phyloP scores from a whole-genome alignment of 2,329 filamentous ascomycete species.

The Fusarium lyarnte region DNA sequence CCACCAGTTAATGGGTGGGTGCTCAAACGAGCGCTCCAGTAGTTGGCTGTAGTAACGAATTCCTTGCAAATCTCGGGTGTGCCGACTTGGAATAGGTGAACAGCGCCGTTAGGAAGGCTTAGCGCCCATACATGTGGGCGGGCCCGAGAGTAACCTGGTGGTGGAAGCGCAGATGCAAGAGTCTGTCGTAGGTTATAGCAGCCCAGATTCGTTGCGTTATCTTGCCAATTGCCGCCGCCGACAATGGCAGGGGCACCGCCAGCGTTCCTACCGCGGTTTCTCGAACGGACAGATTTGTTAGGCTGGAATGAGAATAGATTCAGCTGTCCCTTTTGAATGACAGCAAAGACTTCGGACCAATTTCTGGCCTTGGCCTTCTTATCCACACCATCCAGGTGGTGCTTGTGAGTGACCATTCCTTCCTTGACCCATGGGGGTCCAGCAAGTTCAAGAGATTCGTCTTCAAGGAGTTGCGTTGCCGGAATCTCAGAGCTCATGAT shows the following conservation, averaged over 20 bases:
- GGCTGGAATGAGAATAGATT: slow-evolving; percentile 92
- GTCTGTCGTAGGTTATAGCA: slow-evolving; percentile 90
- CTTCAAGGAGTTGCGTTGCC: slow-evolving; percentile 78
- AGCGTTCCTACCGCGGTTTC: slow-evolving; percentile 64
- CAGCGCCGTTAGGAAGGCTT: slow-evolving; percentile 88
- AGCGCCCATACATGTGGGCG: slow-evolving; percentile 94
- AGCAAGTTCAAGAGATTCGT: slow-evolving; percentile 89
- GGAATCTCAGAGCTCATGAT: slow-evolving; percentile 69
- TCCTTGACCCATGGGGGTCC: slow-evolving; percentile 99
- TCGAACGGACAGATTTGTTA: slow-evolving; percentile 79
- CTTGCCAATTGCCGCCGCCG: slow-evolving; percentile 97
- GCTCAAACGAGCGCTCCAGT: slow-evolving; percentile 94
- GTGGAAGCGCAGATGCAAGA: slow-evolving; percentile 87
- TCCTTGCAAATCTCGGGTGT: slow-evolving; percentile 94
- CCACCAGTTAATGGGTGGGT: slow-evolving; percentile 93
- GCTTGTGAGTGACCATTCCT: slow-evolving; percentile 94
- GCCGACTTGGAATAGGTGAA: slow-evolving; percentile 98
- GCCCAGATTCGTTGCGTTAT: slow-evolving; percentile 90
- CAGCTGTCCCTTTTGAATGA: slow-evolving; percentile 93
- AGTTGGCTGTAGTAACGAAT: slow-evolving; percentile 94
- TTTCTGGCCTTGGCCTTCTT: slow-evolving; percentile 94
- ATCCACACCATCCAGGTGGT: slow-evolving; percentile 89
- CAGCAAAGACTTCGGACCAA: slow-evolving; percentile 95
- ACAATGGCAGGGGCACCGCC: slow-evolving; percentile 71
- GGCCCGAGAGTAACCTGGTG: slow-evolving; percentile 90